A percentile compares a stretch with the other conserved stretches of the same genome.
Conservation (phyloP, 345 rosid genomes). For the Firmiana major region DNA sequence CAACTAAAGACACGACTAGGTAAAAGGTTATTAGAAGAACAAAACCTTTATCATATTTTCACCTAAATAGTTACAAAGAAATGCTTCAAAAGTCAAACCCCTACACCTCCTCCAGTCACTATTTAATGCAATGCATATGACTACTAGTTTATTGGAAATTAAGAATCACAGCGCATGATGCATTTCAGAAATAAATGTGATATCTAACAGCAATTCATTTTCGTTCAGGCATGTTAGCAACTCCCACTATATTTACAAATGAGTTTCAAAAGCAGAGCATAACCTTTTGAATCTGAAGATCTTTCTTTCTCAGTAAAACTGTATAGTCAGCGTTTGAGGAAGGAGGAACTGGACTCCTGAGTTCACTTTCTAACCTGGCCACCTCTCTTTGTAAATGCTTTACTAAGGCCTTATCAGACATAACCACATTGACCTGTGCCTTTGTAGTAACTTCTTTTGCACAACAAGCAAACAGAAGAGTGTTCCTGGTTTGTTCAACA, state of each 20-base stretch:
- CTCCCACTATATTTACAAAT: not conserved
- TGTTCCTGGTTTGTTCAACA: constrained; percentile 97
- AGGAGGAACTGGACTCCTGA: constrained; percentile 63
- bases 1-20: not conserved
- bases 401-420: constrained; percentile 98
- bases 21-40: not conserved
- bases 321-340: constrained; percentile 56
- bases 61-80: not conserved
- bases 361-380: constrained; percentile 90
- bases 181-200: not conserved
- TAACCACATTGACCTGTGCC: constrained; percentile 95
- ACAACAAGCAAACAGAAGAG: constrained; percentile 92
- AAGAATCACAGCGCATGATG: not conserved
- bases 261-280: constrained; percentile 12
- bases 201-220: not conserved
- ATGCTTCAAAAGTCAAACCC: not conserved
- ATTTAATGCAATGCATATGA: not conserved
- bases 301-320: constrained; percentile 72
- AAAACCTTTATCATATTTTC: not conserved
- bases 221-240: not conserved
- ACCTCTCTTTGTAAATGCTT: constrained; percentile 89
- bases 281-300: constrained; percentile 92
- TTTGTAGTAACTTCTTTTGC: constrained; percentile 96
- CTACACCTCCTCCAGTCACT: not conserved
- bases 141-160: not conserved